Base-by-base conservation (phyloP, 345 rosid genomes). In the Limnanthes douglasii region DNA sequence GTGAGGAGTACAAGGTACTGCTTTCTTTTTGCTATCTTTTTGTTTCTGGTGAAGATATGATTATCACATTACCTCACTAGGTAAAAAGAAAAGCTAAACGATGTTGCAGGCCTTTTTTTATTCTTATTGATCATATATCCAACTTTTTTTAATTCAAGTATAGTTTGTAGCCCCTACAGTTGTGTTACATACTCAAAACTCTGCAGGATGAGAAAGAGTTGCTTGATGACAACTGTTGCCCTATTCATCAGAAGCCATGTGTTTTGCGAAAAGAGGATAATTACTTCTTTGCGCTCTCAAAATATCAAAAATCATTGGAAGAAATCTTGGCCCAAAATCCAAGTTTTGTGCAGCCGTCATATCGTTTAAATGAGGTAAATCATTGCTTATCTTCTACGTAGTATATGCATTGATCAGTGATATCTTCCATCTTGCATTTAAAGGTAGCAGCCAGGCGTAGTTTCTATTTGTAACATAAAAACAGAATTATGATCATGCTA, bases 171-270 rank as follows among this genome's bases (percentile, higher is more conserved):
- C n/a, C n/a, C n/a, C n/a, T n/a, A n/a, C n/a, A n/a, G n/a, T n/a
- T n/a, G n/a, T n/a, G n/a, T n/a, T n/a, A n/a, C n/a, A n/a, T n/a
- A n/a, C n/a, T n/a, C n/a, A 15, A 14, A 9, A 31, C 53, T 64
- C 28, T 63, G 43, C 46, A 88, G 97, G 97, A 88, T 66, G 90
- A 78, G 72, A 88, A 88, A 55, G 97, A 83, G 43, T 61, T 83
- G 43, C 74, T 75, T 43, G 76, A 69, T 21, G 61, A 75, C 50
- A 66, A 66, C 13, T 64, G 78, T 31, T 88, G 95, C 41, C 97
- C 97, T 54, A 54, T 66, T 28, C 95, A 88, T 51, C 70, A 70
- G 50, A 67, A 59, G 69, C 95, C 93, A 41, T 88, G 97, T 54
- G 60, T 67, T 48, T 51, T 37, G 7, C 69, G 90, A 41, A 88